Base-by-base conservation (phyloP, 306 rosid species). In the Astragalus membranaceus region DNA sequence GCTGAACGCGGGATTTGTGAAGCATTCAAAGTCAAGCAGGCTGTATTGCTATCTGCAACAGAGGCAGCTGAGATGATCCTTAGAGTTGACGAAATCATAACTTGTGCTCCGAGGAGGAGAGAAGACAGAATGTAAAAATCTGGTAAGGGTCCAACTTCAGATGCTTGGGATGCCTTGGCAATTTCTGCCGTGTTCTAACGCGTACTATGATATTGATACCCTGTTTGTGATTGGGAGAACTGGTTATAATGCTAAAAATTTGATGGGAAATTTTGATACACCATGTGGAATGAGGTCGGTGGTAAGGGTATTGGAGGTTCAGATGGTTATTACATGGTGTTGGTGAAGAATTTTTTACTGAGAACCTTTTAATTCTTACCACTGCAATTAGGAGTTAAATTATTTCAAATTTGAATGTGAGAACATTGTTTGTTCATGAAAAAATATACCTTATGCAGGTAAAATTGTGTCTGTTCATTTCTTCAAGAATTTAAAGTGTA, bases 31-130 rank as follows among this genome's bases (percentile, higher is more conserved):
- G 97, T 91, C 47, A 94, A 94, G 91, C 96, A 91, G 47, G 97
- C 99, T 33, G 86, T 94, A 32, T 77, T 94, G 83, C 88, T 91
- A 26, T 95, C 99, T 57, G 82, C 99, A 10, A 95, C 97, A 6
- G 99, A 91, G 85, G 99, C 97, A 9, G 92, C 95, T 67, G 99
- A 91, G 82, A 95, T 94, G 99, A 88, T 94, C 77, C 99, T 94
- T 37, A 83, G 99, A 80, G 97, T 94, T 55, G 99, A 95, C 69
- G 96, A 88, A 80, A 95, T 95, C 84, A 91, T 95, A 73, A 91
- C 96, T 0, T 94, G 99, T 74, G 99, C 99, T 69, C 99, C 97
- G 3, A 78, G 99, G 81, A 84, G 82, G 85, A 88, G 99, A 80
- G 99, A 94, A 80, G 90, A 91, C 67, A 85, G 95, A 76, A 94